Base-by-base conservation (phyloP, 805 yeast species). In the Isabelozyma heimii region DNA sequence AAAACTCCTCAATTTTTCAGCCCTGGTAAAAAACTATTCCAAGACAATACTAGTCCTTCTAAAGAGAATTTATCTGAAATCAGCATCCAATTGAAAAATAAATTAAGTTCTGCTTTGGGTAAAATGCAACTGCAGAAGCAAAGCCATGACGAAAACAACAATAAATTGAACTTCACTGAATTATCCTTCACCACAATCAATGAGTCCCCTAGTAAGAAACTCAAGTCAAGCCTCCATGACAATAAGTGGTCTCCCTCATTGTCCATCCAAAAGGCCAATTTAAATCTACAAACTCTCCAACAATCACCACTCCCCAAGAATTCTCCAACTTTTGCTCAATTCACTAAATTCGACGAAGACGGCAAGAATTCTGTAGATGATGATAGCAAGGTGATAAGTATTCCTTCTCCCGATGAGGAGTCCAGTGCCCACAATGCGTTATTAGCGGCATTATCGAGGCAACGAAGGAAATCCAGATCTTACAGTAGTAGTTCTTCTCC, bases 361-460 rank as follows among this genome's bases (percentile, higher is more conserved):
- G 43, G 49, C 14, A 48, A 47, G 30, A 47, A 52, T 26, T 48
- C 55, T 10, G 52, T 47, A 13, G 47, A 40, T 42, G 43, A 49
- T 51, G 46, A 46, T 41, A 33, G 44, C n/a, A 41, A 35, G 13
- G 30, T 37, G 33, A 17, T 51, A 6, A 48, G 53, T 43, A 47
- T 63, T 13, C 69, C 67, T 4, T 57, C 66, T 5, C 71, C 71
- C 1, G 70, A 70, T 44, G 75, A 67, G 47, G 76, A 73, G 50
- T 59, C 69, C n/a, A 71, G 76, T 54, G 79, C 79, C 4, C 79
- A 73, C 47, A 65, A 63, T 50, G 79, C 79, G n/a, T 62, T 73
- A 39, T 55, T 71, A 52, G 75, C 75, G 5, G 74, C 78, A 0
- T 55, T 72, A 14, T 61, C 68, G n/a, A 51, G 72, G 41, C 69